Evolutionary conservation across 495 filamentous ascomycete genomes (phyloP), one percentile per base, ranked within the genome.

Genomic region (Pyrenopolyporus hunteri): DNA sequence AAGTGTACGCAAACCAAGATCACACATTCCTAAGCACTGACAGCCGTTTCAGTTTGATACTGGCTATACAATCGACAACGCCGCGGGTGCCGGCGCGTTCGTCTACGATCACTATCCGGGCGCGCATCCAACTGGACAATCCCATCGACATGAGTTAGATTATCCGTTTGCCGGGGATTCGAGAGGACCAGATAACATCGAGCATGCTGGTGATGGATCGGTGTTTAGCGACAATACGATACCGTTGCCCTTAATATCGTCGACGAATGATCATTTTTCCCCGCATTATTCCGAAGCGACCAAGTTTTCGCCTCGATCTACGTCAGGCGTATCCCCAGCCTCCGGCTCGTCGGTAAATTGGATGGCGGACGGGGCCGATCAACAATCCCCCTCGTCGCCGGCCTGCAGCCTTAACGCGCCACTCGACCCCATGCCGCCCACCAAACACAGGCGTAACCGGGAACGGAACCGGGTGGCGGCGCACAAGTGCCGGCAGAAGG

Each of bases 391-490:
- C 0, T 3, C 31, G 0, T 56, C 52, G 2, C 29, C 52, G 6
- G 22, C 25, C 4, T 35, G 16, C 2, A 59, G 32, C 40, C 7
- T 28, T 40, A 29, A 17, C 25, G 16, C 31, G 4, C 1, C 31
- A 8, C 13, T 1, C 14, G 8, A 17, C 20, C 4, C 22, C n/a
- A 13, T 31, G 9, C 23, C 32, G 1, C 45, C 55, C 0, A 3
- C 3, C 10, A 59, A 28, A 25, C 28, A 11, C 46, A 25, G 40
- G 19, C 63, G 63, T 6, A 65, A 69, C 43, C 70, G 70, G 19
- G 85, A 88, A 62, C 83, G 86, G 33, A 90, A 89, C 55, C 84
- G 87, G 1, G 65, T 87, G 1, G 87, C 87, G 4, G 87, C 87
- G 3, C 84, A 81, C 68, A 89, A 89, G 60, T 90, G 87, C 64